Percentiles rank a stretch among this genome's conserved stretches.
Conservation (phyloP, 768 basidiomycete species). For the Termitomyces sp. region DNA sequence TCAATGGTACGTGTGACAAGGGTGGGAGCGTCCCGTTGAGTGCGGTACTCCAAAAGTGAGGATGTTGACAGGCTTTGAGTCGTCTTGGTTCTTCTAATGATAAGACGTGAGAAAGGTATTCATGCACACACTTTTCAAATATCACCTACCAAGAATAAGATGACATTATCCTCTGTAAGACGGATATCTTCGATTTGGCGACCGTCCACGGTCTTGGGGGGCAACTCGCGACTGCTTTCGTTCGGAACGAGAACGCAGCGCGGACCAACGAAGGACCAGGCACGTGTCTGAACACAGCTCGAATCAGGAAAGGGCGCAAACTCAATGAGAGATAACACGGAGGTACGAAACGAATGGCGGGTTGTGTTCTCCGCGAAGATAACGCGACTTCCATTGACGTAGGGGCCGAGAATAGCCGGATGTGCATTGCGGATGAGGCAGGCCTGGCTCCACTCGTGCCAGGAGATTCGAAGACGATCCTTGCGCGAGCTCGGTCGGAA, state of each 20-base stretch:
- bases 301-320: constrained; percentile 38
- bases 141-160: constrained; percentile 46
- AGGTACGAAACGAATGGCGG: constrained; percentile 12
- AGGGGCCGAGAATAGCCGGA: constrained; percentile 29
- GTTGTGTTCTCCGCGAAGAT: constrained; percentile 37
- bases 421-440: constrained; percentile 39
- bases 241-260: constrained; percentile 33
- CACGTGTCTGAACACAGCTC: constrained; percentile 20
- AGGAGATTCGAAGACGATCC: constrained; percentile 41
- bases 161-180: constrained; percentile 56
- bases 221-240: constrained; percentile 37
- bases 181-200: constrained; percentile 43
- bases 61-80: constrained; percentile 35
- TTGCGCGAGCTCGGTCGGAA: constrained; percentile 37
- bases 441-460: constrained; percentile 51
- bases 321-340: constrained; percentile 28
- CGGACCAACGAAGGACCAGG: constrained; percentile 38
- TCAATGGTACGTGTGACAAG: constrained; percentile 16
- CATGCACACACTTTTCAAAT: background rate
- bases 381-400: constrained; percentile 40
- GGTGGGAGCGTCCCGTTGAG: constrained; percentile 12
- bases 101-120: background rate
- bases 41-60: constrained; percentile 39
- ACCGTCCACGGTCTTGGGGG: constrained; percentile 37
- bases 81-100: constrained; percentile 31